Percentiles rank a stretch among this genome's conserved stretches.
phyloP scores from a whole-genome alignment of 2,329 filamentous ascomycete genomes.

The Diaporthe citrichinensis region DNA sequence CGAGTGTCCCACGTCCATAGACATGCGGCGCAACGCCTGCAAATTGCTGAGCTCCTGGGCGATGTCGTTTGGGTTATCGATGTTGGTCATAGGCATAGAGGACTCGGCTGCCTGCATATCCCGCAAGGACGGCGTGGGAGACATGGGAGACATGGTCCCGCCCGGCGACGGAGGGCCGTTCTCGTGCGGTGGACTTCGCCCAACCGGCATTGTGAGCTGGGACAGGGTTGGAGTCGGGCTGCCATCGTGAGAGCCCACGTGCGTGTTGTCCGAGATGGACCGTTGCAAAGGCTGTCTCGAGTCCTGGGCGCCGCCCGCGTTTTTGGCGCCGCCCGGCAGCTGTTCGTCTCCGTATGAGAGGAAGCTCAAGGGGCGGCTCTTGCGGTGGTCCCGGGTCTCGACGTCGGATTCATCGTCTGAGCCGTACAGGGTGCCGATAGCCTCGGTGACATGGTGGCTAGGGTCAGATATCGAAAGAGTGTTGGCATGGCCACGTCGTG shows the following conservation, averaged over 20 bases:
- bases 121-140: constrained; percentile 67
- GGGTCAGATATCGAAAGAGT: constrained; percentile 84
- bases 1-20: constrained; percentile 88
- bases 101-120: constrained; percentile 72
- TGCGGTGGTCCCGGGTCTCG: constrained; percentile 60
- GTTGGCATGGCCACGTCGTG: constrained; percentile 70
- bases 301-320: constrained; percentile 50
- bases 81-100: constrained; percentile 88
- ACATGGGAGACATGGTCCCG: constrained; percentile 60
- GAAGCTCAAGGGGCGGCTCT: constrained; percentile 80
- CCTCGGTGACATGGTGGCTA: constrained; percentile 93
- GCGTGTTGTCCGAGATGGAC: constrained; percentile 61
- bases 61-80: constrained; percentile 89
- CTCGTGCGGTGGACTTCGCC: constrained; percentile 59
- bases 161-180: constrained; percentile 49
- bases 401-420: constrained; percentile 74
- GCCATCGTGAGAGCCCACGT: constrained; percentile 39
- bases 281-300: constrained; percentile 58
- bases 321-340: constrained; percentile 54
- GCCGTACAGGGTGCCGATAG: constrained; percentile 91
- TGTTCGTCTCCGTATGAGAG: constrained; percentile 71
- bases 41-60: constrained; percentile 94
- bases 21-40: constrained; percentile 91
- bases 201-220: constrained; percentile 57
- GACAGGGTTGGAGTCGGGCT: constrained; percentile 51